phyloP scores from a whole-genome alignment of 768 basidiomycete species.

The Termitomyces sp. region DNA sequence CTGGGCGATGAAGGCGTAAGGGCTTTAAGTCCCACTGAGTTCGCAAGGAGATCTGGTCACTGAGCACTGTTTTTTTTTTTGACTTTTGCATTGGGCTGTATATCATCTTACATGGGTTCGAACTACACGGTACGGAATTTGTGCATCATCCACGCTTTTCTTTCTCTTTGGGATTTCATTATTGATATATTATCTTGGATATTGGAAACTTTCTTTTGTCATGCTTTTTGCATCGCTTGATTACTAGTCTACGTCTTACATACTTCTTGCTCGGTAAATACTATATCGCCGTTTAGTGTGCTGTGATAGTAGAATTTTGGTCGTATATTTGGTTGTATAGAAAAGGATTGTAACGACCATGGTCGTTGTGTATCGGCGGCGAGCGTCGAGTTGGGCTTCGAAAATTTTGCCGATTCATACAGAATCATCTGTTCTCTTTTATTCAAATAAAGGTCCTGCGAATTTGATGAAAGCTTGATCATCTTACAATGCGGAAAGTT shows the following conservation, averaged over 20 bases:
- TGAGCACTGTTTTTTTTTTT: background rate
- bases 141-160: background rate
- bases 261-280: background rate
- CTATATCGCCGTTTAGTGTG: background rate
- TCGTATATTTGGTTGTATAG: background rate
- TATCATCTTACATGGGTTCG: background rate
- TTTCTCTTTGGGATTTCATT: background rate
- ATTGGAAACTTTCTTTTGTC: background rate
- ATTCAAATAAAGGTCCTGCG: too few relatives aligned
- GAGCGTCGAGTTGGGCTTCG: too few relatives aligned
- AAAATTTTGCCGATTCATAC: too few relatives aligned
- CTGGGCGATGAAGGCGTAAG: slow-evolving; percentile 14
- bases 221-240: background rate
- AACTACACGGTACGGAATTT: background rate
- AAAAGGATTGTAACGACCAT: too few relatives aligned
- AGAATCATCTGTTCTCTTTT: too few relatives aligned
- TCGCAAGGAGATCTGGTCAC: slow-evolving; percentile 12
- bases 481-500: too few relatives aligned
- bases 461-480: too few relatives aligned
- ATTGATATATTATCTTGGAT: background rate
- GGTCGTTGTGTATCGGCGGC: too few relatives aligned
- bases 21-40: slow-evolving; percentile 18
- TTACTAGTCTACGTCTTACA: background rate
- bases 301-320: background rate
- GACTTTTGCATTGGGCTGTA: background rate